These are phyloP conservation scores for Phytophthora sp. DNA, from an alignment of 352 stramenopile species.

Conservation along the genomic window DNA sequence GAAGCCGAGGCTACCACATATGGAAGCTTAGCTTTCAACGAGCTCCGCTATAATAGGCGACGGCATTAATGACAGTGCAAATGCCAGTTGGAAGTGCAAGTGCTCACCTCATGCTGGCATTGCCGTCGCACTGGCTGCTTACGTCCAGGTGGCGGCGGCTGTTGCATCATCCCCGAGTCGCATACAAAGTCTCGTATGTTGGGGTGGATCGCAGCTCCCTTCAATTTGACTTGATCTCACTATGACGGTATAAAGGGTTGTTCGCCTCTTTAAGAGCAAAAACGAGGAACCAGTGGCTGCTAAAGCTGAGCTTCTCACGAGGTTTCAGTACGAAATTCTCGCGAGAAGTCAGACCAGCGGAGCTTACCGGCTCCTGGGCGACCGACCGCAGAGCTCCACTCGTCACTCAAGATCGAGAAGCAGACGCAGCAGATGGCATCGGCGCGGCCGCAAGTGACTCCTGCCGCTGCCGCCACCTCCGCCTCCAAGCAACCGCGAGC, in stretches of 20 bases:
- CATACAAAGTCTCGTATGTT: slow-evolving; percentile 1
- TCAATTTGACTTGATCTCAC: slow-evolving; percentile 24
- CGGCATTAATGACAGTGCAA: background rate
- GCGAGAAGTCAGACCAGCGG: slow-evolving; percentile 34
- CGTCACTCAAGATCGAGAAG: slow-evolving; percentile 26
- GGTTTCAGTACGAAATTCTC: slow-evolving; percentile 38
- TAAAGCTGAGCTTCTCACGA: slow-evolving; percentile 32
- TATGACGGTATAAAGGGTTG: slow-evolving; percentile 27
- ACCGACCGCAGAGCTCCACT: slow-evolving; percentile 5
- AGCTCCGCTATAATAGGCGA: background rate
- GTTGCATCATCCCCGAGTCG: slow-evolving; percentile 23
- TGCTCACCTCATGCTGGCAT: background rate
- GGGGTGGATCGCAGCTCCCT: slow-evolving; percentile 19
- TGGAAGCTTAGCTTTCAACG: background rate
- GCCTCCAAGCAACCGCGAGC: slow-evolving; percentile 19
- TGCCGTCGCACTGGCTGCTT: background rate
- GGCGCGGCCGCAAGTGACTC: slow-evolving; percentile 16
- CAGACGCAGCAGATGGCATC: slow-evolving; percentile 23
- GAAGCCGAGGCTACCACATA: background rate
- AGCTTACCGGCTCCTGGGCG: slow-evolving; percentile 22
- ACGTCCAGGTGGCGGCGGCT: background rate
- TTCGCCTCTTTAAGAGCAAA: slow-evolving; percentile 12
- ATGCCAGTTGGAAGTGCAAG: background rate
- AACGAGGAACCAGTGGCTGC: slow-evolving; percentile 20
- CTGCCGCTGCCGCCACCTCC: background rate